Evolutionary conservation across 768 basidiomycete genomes (phyloP).

Genomic region (Antrodiella citrinella): DNA sequence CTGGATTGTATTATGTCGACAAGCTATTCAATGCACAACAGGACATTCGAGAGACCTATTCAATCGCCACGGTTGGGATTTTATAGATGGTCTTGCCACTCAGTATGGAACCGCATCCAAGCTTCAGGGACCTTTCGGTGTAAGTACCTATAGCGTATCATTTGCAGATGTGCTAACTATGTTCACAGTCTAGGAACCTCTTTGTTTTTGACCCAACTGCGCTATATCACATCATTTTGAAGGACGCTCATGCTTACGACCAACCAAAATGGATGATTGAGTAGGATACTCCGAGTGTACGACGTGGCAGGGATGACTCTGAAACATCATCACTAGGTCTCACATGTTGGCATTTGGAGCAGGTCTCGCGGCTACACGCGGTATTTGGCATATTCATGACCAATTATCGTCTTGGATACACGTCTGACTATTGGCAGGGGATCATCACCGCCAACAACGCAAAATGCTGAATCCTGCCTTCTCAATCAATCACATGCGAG

Average conservation of each 20-base stretch:
- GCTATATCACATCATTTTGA: conserved; percentile 36
- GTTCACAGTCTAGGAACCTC: no score
- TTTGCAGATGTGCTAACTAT: no score
- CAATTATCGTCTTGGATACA: background rate
- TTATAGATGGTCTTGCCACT: conserved; percentile 11
- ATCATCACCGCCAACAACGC: conserved; percentile 22
- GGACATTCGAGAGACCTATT: conserved; percentile 16
- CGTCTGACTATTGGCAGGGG: conserved; percentile 13
- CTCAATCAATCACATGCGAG: conserved; percentile 19
- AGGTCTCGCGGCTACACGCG: conserved; percentile 17
- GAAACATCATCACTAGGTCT: conserved; percentile 5
- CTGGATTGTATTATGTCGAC: background rate
- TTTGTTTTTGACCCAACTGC: conserved; percentile 39
- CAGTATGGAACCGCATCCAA: conserved; percentile 13
- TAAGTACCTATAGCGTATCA: conserved; percentile 1
- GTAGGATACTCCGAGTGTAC: conserved; percentile 4
- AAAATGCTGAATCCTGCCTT: conserved; percentile 25
- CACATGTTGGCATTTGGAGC: conserved; percentile 14
- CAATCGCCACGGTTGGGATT: conserved; percentile 9
- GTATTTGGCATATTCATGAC: conserved; percentile 1
- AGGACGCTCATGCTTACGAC: conserved; percentile 23
- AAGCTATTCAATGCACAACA: background rate
- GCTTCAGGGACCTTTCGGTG: conserved; percentile 14
- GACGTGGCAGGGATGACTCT: background rate
- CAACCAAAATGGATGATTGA: conserved; percentile 10